Conservation (phyloP, 148 eudicot genomes). For the Camellia japonica region DNA sequence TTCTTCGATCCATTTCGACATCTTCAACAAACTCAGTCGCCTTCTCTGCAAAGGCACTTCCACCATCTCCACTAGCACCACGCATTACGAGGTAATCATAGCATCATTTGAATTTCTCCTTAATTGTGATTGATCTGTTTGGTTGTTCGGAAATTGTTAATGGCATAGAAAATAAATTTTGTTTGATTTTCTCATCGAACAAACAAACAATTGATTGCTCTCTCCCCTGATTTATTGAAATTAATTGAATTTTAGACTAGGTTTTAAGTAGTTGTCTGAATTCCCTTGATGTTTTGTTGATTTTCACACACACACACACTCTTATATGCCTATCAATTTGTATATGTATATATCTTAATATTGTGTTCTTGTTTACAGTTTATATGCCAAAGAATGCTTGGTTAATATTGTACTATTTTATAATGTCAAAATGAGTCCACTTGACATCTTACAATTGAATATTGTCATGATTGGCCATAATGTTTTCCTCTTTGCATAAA, state of each 20-base stretch:
- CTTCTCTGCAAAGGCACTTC: slow-evolving; percentile 42
- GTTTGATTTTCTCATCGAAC: not conserved
- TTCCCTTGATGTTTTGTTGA: slow-evolving; percentile 1
- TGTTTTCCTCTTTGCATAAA: not conserved
- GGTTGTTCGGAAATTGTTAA: not conserved
- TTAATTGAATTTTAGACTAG: not conserved
- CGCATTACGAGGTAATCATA: slow-evolving; percentile 66
- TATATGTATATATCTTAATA: not conserved
- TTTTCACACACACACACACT: not conserved
- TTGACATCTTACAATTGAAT: not conserved
- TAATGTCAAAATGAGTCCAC: too few species aligned
- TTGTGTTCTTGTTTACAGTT: not conserved
- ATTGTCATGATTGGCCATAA: too few species aligned
- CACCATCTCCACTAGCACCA: slow-evolving; percentile 42
- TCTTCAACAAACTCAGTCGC: slow-evolving; percentile 19
- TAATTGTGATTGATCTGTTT: not conserved
- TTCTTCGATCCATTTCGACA: slow-evolving; percentile 15
- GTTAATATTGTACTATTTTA: too few species aligned
- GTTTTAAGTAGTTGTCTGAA: not conserved
- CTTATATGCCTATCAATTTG: not conserved
- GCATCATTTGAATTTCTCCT: not conserved
- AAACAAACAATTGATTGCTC: too few species aligned
- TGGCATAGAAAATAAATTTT: not conserved
- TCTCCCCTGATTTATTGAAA: too few species aligned
- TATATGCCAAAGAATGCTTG: too few species aligned